Conservation (phyloP, 805 yeast species). For the Candida methanosorbosa region DNA sequence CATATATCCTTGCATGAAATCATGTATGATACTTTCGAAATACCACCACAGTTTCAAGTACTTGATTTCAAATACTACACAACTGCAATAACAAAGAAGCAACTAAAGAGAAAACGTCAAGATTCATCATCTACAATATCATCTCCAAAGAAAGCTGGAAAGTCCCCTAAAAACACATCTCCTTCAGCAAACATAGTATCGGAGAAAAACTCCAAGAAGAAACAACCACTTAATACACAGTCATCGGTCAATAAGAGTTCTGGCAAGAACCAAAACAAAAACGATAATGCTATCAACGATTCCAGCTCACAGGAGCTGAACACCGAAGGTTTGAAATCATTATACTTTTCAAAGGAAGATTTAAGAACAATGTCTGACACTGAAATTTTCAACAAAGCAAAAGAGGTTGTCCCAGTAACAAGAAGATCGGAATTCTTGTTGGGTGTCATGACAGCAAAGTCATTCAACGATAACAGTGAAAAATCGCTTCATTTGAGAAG, state of each 20-base stretch:
- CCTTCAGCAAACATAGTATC: too few relatives aligned
- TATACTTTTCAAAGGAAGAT: too few relatives aligned
- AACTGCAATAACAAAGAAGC: constrained; percentile 3
- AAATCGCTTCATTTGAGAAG: constrained; percentile 49
- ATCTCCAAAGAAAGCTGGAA: too few relatives aligned
- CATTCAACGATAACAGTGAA: constrained; percentile 50
- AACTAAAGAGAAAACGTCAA: too few relatives aligned
- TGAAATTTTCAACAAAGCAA: constrained; percentile 57
- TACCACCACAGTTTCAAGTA: constrained; percentile 49
- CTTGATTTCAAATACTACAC: constrained; percentile 47
- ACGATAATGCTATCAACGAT: too few relatives aligned
- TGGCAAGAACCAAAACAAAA: background rate
- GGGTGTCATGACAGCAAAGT: constrained; percentile 58
- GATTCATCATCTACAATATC: too few relatives aligned
- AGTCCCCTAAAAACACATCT: too few relatives aligned
- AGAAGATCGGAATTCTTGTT: constrained; percentile 55
- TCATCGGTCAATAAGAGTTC: background rate
- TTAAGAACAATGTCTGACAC: constrained; percentile 43
- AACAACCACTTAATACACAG: background rate
- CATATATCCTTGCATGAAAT: constrained; percentile 21
- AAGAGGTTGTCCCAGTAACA: constrained; percentile 49
- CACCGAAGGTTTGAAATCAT: too few relatives aligned
- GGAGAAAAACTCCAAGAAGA: too few relatives aligned
- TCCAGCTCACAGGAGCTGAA: too few relatives aligned
- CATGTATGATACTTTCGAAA: constrained; percentile 21